Base-by-base conservation (phyloP, 1,284 basidiomycete genomes). In the Ustanciosporium gigantosporum region DNA sequence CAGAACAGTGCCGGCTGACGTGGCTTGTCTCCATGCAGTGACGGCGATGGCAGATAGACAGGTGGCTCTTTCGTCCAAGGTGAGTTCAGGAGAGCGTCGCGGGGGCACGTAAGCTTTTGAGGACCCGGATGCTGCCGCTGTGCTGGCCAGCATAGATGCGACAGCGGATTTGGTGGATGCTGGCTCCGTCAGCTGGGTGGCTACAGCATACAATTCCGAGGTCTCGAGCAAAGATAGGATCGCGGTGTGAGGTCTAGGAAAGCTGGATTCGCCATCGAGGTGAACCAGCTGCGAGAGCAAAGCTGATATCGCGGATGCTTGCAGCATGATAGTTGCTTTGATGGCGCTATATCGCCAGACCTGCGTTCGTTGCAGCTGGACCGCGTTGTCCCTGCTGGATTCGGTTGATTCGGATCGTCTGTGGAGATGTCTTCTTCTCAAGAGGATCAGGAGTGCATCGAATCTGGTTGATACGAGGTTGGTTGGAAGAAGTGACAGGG, bases 41-140 rank as follows among this genome's bases (percentile, higher is more conserved):
- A 57, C 46, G 2, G 60, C 60, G 16, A 64, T 49, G 0, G 60
- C 60, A 32, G 52, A 57, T 6, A 64, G 25, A 36, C 60, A 64
- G 0, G 36, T 41, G 14, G 43, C 53, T 3, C 60, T 29, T 25
- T 64, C 60, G 36, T 64, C 60, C n/a, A 64, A 31, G 23, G 53
- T 42, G 19, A 64, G 20, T 4, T 46, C 38, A 9, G 41, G 24
- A 13, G 45, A 24, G 9, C 36, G 19, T 2, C 25, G 38, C 35
- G 24, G 13, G n/a, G 22, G 19, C 32, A 11, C 14, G 42, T 2
- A 3, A 29, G 41, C 9, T 22, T 25, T 2, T 36, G 21, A 2
- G 46, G 37, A 0, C 51, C 47, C 4, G 47, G 36, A 20, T 14
- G 59, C 51, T 14, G 52, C 52, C 2, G 59, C 51, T 0, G 59